Evolutionary conservation across 257 asterid species (phyloP), one percentile per base, ranked within the genome.

Genomic region (Scutellaria galericulata): DNA sequence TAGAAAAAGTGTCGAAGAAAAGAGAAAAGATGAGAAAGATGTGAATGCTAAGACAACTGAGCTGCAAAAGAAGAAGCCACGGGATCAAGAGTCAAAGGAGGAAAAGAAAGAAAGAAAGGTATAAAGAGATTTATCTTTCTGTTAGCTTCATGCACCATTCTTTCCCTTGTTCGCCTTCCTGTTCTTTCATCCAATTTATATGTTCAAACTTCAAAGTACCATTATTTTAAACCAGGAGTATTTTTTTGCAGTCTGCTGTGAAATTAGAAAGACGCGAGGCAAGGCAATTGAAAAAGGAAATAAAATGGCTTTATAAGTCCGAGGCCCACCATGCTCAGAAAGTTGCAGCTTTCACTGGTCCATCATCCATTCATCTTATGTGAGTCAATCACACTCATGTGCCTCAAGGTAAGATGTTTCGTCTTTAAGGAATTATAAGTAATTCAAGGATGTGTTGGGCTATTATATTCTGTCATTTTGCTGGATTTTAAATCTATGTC

Each of bases 41-140:
- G 79, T 10, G 52, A 80, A 60, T 59, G 54, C 61, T 53, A 78
- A 65, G 77, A 79, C 39, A 77, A 71, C 39, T 12, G 99, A 86
- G 60, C 71, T 70, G 45, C 83, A 14, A 18, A 81, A 75, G 78
- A 83, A 79, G 82, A 91, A 91, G 82, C 88, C 80, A 45, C 90
- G 83, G 8, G 77, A 86, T 58, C 85, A 80, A 77, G 99, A 95
- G 85, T 56, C 98, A 1, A 95, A 88, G 87, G 99, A 95, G 83
- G 99, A 95, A 78, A 95, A 91, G 95, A 95, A 90, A 79, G 95
- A 88, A 80, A 80, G 97, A 66, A 95, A 91, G 99, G 99, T 92
- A 75, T 44, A 18, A 10, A 54, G 7, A 7, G 13, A 40, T 72
- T n/a, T 27, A 3, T 70, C 68, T 9, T 7, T 59, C 46, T 48